Percentiles rank a stretch among this genome's conserved stretches.
phyloP scores from a whole-genome alignment of 257 asterid genomes.

The Jasminum sambac region DNA sequence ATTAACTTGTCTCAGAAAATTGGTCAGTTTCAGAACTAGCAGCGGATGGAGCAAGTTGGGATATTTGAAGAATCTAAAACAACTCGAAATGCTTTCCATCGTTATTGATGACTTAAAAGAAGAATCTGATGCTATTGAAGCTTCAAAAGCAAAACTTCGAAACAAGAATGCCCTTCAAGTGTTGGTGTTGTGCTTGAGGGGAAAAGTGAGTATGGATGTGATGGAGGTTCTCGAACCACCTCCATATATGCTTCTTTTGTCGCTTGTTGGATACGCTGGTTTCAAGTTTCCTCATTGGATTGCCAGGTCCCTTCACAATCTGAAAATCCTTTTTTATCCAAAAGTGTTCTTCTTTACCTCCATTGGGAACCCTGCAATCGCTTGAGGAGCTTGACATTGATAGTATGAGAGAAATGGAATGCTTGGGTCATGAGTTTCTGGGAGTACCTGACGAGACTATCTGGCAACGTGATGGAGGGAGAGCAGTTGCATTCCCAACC shows the following conservation, averaged over 20 bases:
- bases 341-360: background rate
- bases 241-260: too few species aligned
- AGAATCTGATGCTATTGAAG: too few species aligned
- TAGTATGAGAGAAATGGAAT: too few species aligned
- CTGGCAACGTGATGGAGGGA: too few species aligned
- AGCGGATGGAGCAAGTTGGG: background rate
- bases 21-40: background rate
- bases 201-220: too few species aligned
- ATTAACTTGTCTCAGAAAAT: background rate
- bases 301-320: background rate
- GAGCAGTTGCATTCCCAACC: background rate
- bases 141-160: background rate
- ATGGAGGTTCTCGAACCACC: too few species aligned
- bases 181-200: background rate
- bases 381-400: background rate
- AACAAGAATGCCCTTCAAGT: background rate
- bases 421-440: background rate
- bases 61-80: constrained; percentile 12
- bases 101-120: too few species aligned
- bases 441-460: background rate
- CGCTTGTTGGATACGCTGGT: too few species aligned
- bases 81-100: background rate
- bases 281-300: too few species aligned
- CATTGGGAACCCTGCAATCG: background rate
- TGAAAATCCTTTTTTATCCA: background rate